A percentile compares a stretch with the other conserved stretches of the same genome.
phyloP scores from a whole-genome alignment of 352 stramenopile species.

The Nothophytophthora sp. region DNA sequence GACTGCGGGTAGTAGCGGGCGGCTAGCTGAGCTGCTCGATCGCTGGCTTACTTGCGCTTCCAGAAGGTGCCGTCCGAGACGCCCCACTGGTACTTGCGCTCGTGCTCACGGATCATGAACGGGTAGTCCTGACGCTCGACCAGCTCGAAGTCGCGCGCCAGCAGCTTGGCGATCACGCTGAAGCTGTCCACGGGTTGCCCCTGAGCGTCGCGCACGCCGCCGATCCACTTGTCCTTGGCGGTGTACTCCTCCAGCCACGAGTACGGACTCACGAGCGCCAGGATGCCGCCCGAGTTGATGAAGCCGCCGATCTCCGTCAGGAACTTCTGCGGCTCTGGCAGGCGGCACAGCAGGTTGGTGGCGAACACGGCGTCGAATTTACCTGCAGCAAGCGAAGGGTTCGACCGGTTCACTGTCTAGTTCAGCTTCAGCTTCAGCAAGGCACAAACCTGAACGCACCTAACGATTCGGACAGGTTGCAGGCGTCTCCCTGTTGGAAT shows the following conservation, averaged over 20 bases:
- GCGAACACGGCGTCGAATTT: conserved; percentile 96
- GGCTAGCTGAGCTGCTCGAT: conserved; percentile 3
- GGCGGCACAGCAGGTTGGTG: conserved; percentile 95
- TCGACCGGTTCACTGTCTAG: conserved; percentile 4
- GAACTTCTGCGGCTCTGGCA: conserved; percentile 93
- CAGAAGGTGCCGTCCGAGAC: conserved; percentile 90
- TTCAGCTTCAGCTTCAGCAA: conserved; percentile 20
- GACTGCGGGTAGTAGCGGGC: too few species aligned
- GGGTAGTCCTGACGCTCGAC: conserved; percentile 83
- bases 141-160: conserved; percentile 75
- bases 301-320: conserved; percentile 85
- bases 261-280: conserved; percentile 96
- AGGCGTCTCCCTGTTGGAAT: conserved; percentile 96
- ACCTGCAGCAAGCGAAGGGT: conserved; percentile 31
- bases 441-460: conserved; percentile 84
- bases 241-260: conserved; percentile 98
- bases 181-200: conserved; percentile 69
- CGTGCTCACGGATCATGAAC: conserved; percentile 93
- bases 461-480: conserved; percentile 71
- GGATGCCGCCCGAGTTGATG: conserved; percentile 90
- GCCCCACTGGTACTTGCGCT: conserved; percentile 92
- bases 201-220: conserved; percentile 42
- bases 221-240: conserved; percentile 88
- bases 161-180: conserved; percentile 53
- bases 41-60: conserved; percentile 56